Evolutionary conservation across 371 early-diverging fungal species (phyloP), one percentile per base, ranked within the genome.

Genomic region (Batkoa obscura): DNA sequence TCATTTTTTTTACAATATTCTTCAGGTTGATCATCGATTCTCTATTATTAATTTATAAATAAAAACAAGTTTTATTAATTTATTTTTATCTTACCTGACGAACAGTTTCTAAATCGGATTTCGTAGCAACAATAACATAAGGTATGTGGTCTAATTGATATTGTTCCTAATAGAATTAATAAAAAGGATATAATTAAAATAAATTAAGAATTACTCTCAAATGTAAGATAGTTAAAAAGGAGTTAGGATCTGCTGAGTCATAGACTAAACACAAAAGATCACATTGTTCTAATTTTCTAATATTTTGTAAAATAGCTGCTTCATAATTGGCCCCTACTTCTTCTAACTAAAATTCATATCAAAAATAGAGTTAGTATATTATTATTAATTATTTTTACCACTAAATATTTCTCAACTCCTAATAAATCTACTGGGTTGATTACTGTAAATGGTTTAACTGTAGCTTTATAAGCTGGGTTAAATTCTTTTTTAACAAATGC

Each of bases 351-450:
- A 43, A 47, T 43, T 58, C 32, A 37, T 41, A 36, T 41, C 17
- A 43, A 43, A 55, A 35, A 30, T 2, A 13, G n/a, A 15, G 13
- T 23, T 37, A 39, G 4, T 4, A 37, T 23, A 23, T 23, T 23
- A 23, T 47, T n/a, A 33, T 41, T 49, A 37, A 37, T 38, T 8
- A 30, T 3, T 64, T 75, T 58, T 71, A 85, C 84, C 63, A 94
- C 91, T 10, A 97, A 67, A 63, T 92, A 94, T 56, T 89, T 90
- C 55, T 94, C 94, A 4, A 81, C 73, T 0, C 94, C 94, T 56
- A 86, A 83, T 63, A 90, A 84, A 60, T 94, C 94, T 1, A 93
- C 89, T 1, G 94, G 84, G 64, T 93, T 94, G 3, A 94, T 95
- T 0, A 84, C 89, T 43, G 78, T 79, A 60, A 82, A 83, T 0